Evolutionary conservation across 1,139 yeast genomes (phyloP).

Genomic region (Insectozyma bohioensis): DNA sequence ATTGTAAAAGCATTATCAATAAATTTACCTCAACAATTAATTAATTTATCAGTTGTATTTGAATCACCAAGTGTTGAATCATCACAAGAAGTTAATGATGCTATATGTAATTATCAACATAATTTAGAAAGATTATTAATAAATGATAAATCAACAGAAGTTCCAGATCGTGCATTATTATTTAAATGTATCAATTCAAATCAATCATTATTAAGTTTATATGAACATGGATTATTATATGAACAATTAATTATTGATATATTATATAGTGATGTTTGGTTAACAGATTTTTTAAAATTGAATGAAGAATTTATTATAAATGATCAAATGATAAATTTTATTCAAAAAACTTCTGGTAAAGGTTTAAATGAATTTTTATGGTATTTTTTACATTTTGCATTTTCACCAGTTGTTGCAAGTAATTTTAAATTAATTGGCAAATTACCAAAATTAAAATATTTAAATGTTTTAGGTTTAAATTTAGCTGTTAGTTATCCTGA

Average conservation of each 20-base stretch:
- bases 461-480: conserved; percentile 11
- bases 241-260: conserved; percentile 8
- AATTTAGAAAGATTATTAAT: conserved; percentile 9
- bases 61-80: conserved; percentile 7
- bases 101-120: conserved; percentile 9
- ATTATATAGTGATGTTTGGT: conserved; percentile 9
- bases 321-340: conserved; percentile 10
- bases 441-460: conserved; percentile 9
- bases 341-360: conserved; percentile 8
- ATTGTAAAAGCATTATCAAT: conserved; percentile 4
- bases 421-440: conserved; percentile 11
- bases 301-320: conserved; percentile 11
- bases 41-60: conserved; percentile 7
- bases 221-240: conserved; percentile 10
- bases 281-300: conserved; percentile 10
- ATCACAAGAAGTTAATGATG: conserved; percentile 7
- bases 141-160: conserved; percentile 9
- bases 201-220: conserved; percentile 8
- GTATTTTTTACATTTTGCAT: conserved; percentile 11
- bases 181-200: conserved; percentile 11
- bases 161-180: conserved; percentile 8
- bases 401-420: conserved; percentile 9
- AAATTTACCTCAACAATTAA: conserved; percentile 8
- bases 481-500: conserved; percentile 7
- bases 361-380: conserved; percentile 11